A percentile compares a stretch with the other conserved stretches of the same genome.
Evolutionary conservation across 1,139 yeast species (phyloP).

Genomic region (Hansenula lynferdii): DNA sequence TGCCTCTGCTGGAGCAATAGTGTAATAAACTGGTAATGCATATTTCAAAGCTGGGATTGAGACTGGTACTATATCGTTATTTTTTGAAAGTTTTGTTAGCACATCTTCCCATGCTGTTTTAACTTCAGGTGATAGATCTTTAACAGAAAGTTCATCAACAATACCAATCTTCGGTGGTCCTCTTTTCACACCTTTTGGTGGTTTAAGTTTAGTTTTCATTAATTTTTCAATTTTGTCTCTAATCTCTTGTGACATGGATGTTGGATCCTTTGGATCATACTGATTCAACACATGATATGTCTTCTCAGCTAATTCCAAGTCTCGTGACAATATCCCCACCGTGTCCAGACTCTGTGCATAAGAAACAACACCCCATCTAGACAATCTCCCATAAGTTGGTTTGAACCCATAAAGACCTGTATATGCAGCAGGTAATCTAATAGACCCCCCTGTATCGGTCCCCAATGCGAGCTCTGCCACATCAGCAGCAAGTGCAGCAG

Average conservation of each 20-base stretch:
- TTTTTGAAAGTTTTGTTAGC: constrained; percentile 39
- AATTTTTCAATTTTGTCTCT: constrained; percentile 28
- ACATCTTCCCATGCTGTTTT: constrained; percentile 41
- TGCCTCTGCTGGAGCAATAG: constrained; percentile 90
- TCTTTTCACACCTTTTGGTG: constrained; percentile 8
- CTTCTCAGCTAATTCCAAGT: constrained; percentile 35
- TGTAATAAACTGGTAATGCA: constrained; percentile 80
- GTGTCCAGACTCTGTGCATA: constrained; percentile 95
- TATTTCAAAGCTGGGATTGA: constrained; percentile 65
- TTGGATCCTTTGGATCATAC: constrained; percentile 76
- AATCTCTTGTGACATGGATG: constrained; percentile 43
- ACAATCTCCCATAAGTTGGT: constrained; percentile 87
- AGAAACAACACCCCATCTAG: constrained; percentile 88
- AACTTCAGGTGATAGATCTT: constrained; percentile 47
- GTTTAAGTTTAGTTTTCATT: too few relatives aligned
- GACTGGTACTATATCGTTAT: constrained; percentile 56
- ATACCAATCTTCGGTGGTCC: constrained; percentile 53
- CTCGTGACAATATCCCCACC: constrained; percentile 71
- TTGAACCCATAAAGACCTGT: constrained; percentile 84
- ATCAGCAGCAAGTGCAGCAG: constrained; percentile 79
- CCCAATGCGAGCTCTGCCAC: constrained; percentile 75
- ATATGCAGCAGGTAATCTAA: constrained; percentile 86
- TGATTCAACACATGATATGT: constrained; percentile 56
- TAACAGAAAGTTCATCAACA: constrained; percentile 58
- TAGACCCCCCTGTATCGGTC: constrained; percentile 97